These are phyloP conservation scores for Hericium alpestre DNA, from an alignment of 768 basidiomycete species.

Conservation along the genomic window DNA sequence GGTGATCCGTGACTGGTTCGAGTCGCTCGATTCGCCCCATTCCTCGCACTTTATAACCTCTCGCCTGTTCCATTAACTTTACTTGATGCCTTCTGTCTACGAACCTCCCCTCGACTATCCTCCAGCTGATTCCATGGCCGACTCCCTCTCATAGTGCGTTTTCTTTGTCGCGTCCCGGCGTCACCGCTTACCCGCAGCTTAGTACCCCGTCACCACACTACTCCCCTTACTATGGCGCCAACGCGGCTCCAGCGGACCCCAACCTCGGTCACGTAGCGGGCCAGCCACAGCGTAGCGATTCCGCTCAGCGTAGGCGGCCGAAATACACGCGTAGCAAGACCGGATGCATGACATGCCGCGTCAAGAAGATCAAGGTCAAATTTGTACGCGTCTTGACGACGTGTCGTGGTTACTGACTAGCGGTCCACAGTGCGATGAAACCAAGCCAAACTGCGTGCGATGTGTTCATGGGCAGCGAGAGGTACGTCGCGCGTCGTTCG, in stretches of 20 bases:
- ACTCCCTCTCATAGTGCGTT: conserved; percentile 25
- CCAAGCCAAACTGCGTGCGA: conserved; percentile 77
- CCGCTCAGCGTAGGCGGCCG: conserved; percentile 65
- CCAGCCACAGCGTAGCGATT: conserved; percentile 38
- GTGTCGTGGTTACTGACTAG: neutral
- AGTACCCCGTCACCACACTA: conserved; percentile 20
- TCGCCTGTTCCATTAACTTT: conserved; percentile 17
- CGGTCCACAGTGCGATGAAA: conserved; percentile 70
- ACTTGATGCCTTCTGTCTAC: conserved; percentile 16
- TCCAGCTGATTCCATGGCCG: conserved; percentile 20
- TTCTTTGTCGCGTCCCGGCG: neutral
- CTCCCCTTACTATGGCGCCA: conserved; percentile 19
- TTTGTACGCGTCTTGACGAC: neutral
- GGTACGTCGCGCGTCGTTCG: conserved; percentile 30
- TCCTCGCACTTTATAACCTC: conserved; percentile 15
- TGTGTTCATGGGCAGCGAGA: conserved; percentile 81
- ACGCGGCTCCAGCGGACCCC: conserved; percentile 24
- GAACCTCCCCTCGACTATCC: conserved; percentile 17
- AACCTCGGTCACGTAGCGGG: conserved; percentile 31
- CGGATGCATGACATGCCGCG: conserved; percentile 86
- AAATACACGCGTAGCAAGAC: conserved; percentile 94
- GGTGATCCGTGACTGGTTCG: conserved; percentile 23
- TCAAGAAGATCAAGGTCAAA: conserved; percentile 87
- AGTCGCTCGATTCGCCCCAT: conserved; percentile 12
- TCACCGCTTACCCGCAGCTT: conserved; percentile 4